Percentiles rank a stretch among this genome's conserved stretches.
These are phyloP conservation scores for Fusarium sp. DNA, from an alignment of 2,329 filamentous ascomycete species.

Conservation along the genomic window DNA sequence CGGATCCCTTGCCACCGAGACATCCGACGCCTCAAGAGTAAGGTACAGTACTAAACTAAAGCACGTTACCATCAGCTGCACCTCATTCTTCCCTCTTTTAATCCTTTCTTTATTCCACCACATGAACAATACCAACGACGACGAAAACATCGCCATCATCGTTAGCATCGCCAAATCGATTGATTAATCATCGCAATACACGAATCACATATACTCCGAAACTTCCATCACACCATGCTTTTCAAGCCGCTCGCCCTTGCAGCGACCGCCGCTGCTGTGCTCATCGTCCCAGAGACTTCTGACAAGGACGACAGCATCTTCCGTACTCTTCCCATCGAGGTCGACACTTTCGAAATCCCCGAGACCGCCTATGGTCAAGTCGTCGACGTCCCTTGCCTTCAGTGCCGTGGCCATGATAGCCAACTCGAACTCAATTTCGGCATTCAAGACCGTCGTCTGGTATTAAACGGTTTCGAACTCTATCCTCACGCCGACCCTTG, in stretches of 20 bases:
- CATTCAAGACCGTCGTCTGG: conserved; percentile 58
- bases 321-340: conserved; percentile 50
- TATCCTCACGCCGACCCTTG: conserved; percentile 63
- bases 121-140: background rate
- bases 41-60: background rate
- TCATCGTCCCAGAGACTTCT: conserved; percentile 62
- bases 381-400: conserved; percentile 62
- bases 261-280: conserved; percentile 55
- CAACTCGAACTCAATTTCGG: conserved; percentile 64
- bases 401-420: conserved; percentile 59
- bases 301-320: conserved; percentile 54
- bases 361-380: conserved; percentile 47
- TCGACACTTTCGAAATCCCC: conserved; percentile 51
- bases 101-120: conserved; percentile 7
- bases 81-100: background rate
- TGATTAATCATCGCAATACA: background rate
- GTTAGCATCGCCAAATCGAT: background rate
- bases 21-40: conserved; percentile 29
- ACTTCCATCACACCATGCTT: conserved; percentile 41
- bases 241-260: conserved; percentile 47
- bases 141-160: background rate
- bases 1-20: conserved; percentile 32
- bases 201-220: background rate
- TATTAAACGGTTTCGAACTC: conserved; percentile 68
- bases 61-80: conserved; percentile 17